phyloP scores from a whole-genome alignment of 129 eudicot species.

The Kitagawia praeruptora region DNA sequence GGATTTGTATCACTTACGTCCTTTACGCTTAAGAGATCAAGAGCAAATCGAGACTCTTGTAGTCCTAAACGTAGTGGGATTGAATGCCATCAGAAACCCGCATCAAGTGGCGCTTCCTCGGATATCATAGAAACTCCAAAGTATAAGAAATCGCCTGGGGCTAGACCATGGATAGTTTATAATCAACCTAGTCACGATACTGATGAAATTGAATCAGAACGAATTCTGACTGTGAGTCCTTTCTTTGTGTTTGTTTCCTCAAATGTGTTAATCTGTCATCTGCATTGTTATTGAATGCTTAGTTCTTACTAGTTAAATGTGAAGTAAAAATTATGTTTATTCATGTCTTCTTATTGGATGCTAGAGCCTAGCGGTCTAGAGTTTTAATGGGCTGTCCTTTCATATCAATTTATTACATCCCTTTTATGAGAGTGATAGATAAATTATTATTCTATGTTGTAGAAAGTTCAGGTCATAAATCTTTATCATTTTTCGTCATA shows the following conservation, averaged over 20 bases:
- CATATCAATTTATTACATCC: background rate
- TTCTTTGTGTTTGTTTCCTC: background rate
- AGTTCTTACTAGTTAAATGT: background rate
- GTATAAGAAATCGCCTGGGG: constrained; percentile 29
- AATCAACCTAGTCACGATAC: constrained; percentile 19
- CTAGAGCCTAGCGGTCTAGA: background rate
- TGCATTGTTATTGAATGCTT: background rate
- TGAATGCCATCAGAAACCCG: constrained; percentile 22
- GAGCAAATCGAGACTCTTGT: constrained; percentile 17
- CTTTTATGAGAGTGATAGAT: background rate
- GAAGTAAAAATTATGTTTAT: background rate
- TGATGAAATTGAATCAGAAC: constrained; percentile 29
- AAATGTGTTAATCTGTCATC: background rate
- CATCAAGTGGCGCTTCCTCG: constrained; percentile 9
- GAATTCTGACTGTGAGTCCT: constrained; percentile 30
- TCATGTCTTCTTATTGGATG: background rate
- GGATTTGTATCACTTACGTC: constrained; percentile 55
- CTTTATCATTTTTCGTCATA: background rate
- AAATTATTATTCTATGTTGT: background rate
- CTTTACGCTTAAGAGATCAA: constrained; percentile 46
- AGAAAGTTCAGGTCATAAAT: background rate
- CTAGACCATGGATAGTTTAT: constrained; percentile 59
- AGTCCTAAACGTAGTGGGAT: constrained; percentile 17
- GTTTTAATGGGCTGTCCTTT: background rate
- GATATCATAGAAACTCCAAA: constrained; percentile 24